Evolutionary conservation across 345 rosid genomes (phyloP), one percentile per base, ranked within the genome.

Genomic region (Streptanthus diversifolius): DNA sequence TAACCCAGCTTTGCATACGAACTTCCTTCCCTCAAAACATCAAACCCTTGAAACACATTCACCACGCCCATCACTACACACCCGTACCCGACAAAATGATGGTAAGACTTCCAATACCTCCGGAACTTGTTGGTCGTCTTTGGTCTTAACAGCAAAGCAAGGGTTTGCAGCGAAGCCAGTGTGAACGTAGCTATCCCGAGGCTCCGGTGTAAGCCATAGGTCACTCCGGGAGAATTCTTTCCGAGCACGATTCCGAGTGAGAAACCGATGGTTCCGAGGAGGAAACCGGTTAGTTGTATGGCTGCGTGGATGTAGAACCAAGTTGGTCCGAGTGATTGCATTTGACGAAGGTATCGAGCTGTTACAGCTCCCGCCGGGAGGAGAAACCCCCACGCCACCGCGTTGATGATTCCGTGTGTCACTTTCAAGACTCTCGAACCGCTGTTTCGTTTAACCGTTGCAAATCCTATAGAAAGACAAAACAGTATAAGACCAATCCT

Each of bases 21-120:
- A 27, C 88, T 69, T 49, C 90, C 79, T 53, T 81, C 88, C 33
- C 91, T 96, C 86, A 95, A 86, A 3, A 90, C 98, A 35, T 91
- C 96, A 11, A 91, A 90, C 35, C 99, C 99, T 52, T 95, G 96
- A 58, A 91, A 91, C 61, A 95, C 98, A 80, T 95, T 91, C 78
- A 95, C 98, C n/a, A 95, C 88, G 0, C 99, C 98, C 21, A 91
- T 36, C 47, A 95, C 97, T 32, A 95, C 97, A 13, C 98, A 90
- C 5, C 83, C 85, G 21, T 95, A 90, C 77, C 99, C 98, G 0
- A 95, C 98, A 73, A 92, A 87, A 79, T 95, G 98, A 80, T 95
- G 97, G 80, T 95, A 95, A 1, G 97, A 90, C 80, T 95, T 95
- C 98, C 99, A 95, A 12, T 95, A 90, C 66, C 85, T 95, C 69